These are phyloP conservation scores for Stenogyne calaminthoides DNA, from an alignment of 305 asterid species.

Conservation along the genomic window DNA sequence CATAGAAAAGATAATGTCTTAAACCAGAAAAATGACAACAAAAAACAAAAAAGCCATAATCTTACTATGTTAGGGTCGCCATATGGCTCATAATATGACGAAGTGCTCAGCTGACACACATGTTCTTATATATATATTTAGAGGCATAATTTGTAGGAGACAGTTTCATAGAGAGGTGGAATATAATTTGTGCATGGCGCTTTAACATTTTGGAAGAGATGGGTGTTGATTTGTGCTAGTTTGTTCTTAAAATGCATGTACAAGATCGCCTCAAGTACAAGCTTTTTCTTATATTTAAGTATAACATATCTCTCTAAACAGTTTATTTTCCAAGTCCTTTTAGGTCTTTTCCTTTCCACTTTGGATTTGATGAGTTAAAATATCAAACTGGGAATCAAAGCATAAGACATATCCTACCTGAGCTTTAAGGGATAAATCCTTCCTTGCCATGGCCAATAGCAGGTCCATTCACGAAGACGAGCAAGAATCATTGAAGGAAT, in stretches of 20 bases:
- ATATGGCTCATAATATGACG: not conserved
- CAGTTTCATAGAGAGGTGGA: too few species aligned
- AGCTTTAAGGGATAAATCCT: conserved; percentile 38
- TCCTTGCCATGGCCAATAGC: conserved; percentile 36
- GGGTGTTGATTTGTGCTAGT: too few species aligned
- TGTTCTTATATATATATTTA: not conserved
- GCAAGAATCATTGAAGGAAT: conserved; percentile 39
- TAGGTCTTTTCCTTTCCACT: not conserved
- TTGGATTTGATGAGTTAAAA: not conserved
- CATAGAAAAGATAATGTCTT: not conserved
- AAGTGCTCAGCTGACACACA: not conserved
- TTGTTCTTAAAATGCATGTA: too few species aligned
- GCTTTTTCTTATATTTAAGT: not conserved
- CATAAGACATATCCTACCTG: conserved; percentile 41
- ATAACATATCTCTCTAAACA: not conserved
- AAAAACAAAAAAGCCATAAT: not conserved
- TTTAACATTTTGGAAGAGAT: too few species aligned
- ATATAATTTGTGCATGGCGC: too few species aligned
- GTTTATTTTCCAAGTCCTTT: not conserved
- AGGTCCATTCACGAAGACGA: conserved; percentile 43
- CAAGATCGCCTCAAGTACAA: too few species aligned
- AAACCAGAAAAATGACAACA: conserved; percentile 1
- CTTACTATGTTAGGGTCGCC: not conserved
- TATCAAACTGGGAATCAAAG: not conserved
- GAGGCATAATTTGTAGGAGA: too few species aligned